These are phyloP conservation scores for Xylaria hypoxylon DNA, from an alignment of 2,329 filamentous ascomycete species.

Conservation along the genomic window DNA sequence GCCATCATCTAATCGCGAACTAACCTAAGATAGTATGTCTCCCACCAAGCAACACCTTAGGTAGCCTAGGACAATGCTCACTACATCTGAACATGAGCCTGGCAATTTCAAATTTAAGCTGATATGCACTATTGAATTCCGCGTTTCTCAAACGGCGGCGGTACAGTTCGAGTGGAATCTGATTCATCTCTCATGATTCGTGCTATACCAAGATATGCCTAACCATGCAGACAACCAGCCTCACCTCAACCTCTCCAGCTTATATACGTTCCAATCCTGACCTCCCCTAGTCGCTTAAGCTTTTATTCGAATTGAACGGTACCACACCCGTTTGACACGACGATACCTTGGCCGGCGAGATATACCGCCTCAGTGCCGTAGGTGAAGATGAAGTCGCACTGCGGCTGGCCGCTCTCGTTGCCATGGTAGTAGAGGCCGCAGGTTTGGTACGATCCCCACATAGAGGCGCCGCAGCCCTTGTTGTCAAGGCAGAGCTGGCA, in stretches of 20 bases:
- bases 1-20: too few relatives aligned
- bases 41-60: too few relatives aligned
- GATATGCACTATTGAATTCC: not conserved
- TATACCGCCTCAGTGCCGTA: conserved; percentile 33
- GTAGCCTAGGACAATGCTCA: too few relatives aligned
- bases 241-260: not conserved
- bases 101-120: not conserved
- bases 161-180: not conserved
- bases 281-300: not conserved
- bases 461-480: conserved; percentile 42
- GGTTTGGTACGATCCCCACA: conserved; percentile 32
- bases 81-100: too few relatives aligned
- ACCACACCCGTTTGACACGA: conserved; percentile 41
- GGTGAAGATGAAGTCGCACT: conserved; percentile 41
- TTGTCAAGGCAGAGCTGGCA: conserved; percentile 49
- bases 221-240: not conserved
- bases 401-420: conserved; percentile 30
- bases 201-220: not conserved
- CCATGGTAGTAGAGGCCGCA: conserved; percentile 43
- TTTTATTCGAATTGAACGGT: conserved; percentile 23
- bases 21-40: too few relatives aligned
- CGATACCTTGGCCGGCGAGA: conserved; percentile 40
- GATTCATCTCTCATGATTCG: not conserved
- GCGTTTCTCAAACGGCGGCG: not conserved
- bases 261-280: not conserved